Percentiles rank a stretch among this genome's conserved stretches.
These are phyloP conservation scores for Cardiosporidium cionae DNA, from an alignment of 169 alveolate species.

Conservation along the genomic window DNA sequence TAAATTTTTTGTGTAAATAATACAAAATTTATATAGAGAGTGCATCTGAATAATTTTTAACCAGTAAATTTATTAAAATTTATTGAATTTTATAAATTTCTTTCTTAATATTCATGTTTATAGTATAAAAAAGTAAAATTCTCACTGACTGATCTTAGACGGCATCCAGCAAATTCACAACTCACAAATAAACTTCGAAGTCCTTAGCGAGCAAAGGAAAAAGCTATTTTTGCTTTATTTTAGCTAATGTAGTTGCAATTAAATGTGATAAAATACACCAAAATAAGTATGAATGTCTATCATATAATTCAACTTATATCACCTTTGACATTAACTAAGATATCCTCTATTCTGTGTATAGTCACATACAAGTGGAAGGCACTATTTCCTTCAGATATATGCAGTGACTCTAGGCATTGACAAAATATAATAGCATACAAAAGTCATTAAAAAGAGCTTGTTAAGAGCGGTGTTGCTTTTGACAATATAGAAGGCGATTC, in stretches of 20 bases:
- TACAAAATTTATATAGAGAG: background rate
- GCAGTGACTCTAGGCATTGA: background rate
- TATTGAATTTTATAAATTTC: background rate
- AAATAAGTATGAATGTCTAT: too few relatives aligned
- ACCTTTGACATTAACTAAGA: too few relatives aligned
- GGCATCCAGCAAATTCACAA: conserved; percentile 76
- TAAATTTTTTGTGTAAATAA: too few relatives aligned
- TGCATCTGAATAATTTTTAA: too few relatives aligned
- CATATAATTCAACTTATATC: too few relatives aligned
- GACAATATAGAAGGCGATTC: too few relatives aligned
- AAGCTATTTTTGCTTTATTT: too few relatives aligned
- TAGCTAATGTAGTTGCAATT: too few relatives aligned
- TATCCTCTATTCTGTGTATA: conserved; percentile 65
- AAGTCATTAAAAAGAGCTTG: too few relatives aligned
- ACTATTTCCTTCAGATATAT: background rate
- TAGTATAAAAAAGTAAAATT: background rate
- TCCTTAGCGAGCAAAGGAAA: conserved; percentile 28
- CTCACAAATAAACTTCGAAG: conserved; percentile 65
- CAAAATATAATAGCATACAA: background rate
- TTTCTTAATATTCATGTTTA: background rate
- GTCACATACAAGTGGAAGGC: conserved; percentile 66
- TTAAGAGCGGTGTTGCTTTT: too few relatives aligned
- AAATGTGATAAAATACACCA: too few relatives aligned
- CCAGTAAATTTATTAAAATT: too few relatives aligned
- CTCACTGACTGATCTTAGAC: conserved; percentile 56